Percentiles rank a stretch among this genome's conserved stretches.
These are phyloP conservation scores for Paramecium primaurelia DNA, from an alignment of 73 alveolate species.

Conservation along the genomic window DNA sequence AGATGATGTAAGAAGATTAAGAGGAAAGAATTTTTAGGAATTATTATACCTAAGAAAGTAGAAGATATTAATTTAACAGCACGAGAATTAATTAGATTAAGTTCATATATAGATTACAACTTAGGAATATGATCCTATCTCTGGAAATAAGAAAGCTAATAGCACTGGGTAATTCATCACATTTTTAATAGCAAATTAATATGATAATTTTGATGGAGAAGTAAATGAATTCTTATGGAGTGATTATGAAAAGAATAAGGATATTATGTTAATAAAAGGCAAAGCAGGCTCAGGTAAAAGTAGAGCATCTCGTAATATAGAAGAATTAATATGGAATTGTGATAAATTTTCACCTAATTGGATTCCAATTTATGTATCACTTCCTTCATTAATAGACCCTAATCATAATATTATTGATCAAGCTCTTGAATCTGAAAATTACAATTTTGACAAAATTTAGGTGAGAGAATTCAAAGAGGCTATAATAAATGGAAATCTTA, in stretches of 20 bases:
- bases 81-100: background rate
- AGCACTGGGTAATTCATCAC: background rate
- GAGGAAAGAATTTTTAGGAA: background rate
- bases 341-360: background rate
- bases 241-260: background rate
- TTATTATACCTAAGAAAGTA: background rate
- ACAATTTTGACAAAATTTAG: background rate
- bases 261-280: background rate
- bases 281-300: conserved; percentile 29
- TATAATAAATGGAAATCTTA: background rate
- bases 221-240: background rate
- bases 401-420: background rate
- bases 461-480: background rate
- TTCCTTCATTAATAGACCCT: background rate
- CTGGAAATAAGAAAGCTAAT: background rate
- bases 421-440: background rate
- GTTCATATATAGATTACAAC: background rate
- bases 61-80: background rate
- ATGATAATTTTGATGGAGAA: background rate
- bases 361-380: background rate
- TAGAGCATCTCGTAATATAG: background rate
- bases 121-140: background rate
- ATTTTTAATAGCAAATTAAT: background rate
- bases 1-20: background rate
- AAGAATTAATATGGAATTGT: background rate